phyloP scores from a whole-genome alignment of 805 yeast genomes.

The Saturnispora serradocipensis region DNA sequence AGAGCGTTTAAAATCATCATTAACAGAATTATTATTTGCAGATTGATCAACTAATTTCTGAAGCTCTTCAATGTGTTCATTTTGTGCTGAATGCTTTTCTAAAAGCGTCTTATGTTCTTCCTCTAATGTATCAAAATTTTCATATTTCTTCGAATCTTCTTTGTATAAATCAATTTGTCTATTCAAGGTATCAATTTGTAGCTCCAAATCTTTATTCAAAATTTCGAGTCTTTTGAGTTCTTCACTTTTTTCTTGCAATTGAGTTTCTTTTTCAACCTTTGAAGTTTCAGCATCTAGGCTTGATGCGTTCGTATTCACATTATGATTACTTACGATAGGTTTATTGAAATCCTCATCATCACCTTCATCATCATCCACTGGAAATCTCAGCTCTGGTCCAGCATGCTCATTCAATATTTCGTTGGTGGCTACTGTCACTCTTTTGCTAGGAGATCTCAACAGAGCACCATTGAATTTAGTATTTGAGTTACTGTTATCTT shows the following conservation, averaged over 20 bases:
- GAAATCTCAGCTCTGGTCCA: constrained; percentile 9
- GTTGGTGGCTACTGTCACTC: constrained; percentile 10
- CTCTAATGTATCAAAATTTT: constrained; percentile 8
- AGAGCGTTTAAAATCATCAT: background rate
- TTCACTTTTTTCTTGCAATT: background rate
- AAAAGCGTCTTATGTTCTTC: background rate
- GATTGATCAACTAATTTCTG: constrained; percentile 6
- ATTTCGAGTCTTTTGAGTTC: background rate
- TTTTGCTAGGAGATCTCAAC: constrained; percentile 12
- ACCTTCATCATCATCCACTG: constrained; percentile 8
- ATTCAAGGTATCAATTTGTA: constrained; percentile 4
- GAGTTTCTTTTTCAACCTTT: background rate
- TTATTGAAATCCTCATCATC: background rate
- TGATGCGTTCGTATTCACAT: background rate
- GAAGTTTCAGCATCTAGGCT: constrained; percentile 9
- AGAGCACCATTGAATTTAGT: constrained; percentile 8
- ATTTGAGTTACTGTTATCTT: constrained; percentile 10
- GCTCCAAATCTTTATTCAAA: constrained; percentile 4
- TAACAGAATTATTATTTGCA: constrained; percentile 11
- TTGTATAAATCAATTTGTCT: background rate
- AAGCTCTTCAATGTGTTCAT: constrained; percentile 8
- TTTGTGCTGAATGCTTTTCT: constrained; percentile 4
- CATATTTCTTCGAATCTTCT: constrained; percentile 4
- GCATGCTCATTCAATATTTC: constrained; percentile 12
- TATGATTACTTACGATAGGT: background rate